Evolutionary conservation across 352 stramenopile genomes (phyloP), one percentile per base, ranked within the genome.

Genomic region (Phytophthora meadii): DNA sequence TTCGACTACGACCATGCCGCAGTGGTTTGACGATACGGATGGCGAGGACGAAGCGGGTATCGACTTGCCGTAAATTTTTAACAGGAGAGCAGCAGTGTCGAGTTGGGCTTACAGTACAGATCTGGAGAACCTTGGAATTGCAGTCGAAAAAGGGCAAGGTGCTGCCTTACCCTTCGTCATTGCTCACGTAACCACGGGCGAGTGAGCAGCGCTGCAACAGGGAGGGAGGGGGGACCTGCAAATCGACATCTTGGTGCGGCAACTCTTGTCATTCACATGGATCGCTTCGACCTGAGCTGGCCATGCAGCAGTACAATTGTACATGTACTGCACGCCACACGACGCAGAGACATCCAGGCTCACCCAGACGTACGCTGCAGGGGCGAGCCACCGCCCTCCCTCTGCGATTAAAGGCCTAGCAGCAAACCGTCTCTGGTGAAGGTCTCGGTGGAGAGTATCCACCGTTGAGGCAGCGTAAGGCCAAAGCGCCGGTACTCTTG

Each of bases 311-410:
- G 9, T 10, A 48, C 9, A 30, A 28, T 15, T 48, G 30, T n/a
- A 19, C 19, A 19, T 19, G 19, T 19, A 24, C 41, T 48, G 17
- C 11, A 12, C 17, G 17, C 17, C 22, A 6, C 36, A 14, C 9
- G 46, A 40, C 46, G 17, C 36, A 24, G 14, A 19, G 34, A 49
- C 47, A 52, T 52, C 57, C 30, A 15, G 58, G 42, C 59, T 55
- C 59, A 68, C 60, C 51, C 60, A 68, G 51, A 56, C 60, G 60
- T 27, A 54, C 25, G 60, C 47, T 60, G 49, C 58, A 61, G 50
- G 58, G 41, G 49, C 58, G 40, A 66, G 39, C 28, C 59, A 67
- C 14, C 22, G 22, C 15, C 50, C 28, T 39, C 15, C 22, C 14
- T 49, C 41, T 60, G 39, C 30, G 39, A 52, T 25, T 22, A 55